phyloP scores from a whole-genome alignment of 345 rosid genomes.

The Hypericum androsaemum region DNA sequence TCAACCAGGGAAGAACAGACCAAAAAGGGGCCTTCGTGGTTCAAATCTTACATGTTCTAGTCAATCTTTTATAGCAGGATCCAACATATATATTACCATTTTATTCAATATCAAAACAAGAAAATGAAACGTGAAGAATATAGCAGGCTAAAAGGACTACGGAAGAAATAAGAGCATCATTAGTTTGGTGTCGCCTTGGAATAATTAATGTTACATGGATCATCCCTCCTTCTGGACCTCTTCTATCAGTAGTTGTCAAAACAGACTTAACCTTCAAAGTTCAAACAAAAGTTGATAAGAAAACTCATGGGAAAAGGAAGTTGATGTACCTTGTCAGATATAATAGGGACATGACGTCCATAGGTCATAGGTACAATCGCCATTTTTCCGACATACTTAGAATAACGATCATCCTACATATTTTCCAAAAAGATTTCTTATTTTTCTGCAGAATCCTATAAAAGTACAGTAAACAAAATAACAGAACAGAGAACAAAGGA shows the following conservation, averaged over 20 bases:
- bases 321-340: slow-evolving; percentile 57
- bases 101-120: too few species aligned
- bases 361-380: slow-evolving; percentile 98
- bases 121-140: too few species aligned
- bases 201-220: too few species aligned
- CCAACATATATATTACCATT: too few species aligned
- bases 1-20: too few species aligned
- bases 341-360: slow-evolving; percentile 93
- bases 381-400: slow-evolving; percentile 72
- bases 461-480: background rate
- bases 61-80: too few species aligned
- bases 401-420: slow-evolving; percentile 77
- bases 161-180: too few species aligned
- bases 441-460: background rate
- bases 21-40: too few species aligned
- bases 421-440: background rate
- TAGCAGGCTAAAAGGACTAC: too few species aligned
- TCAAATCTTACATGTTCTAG: too few species aligned
- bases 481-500: slow-evolving; percentile 4
- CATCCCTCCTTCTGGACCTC: too few species aligned
- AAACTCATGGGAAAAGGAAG: slow-evolving; percentile 1
- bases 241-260: background rate
- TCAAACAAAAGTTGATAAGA: background rate
- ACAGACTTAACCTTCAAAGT: background rate
- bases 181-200: too few species aligned